phyloP scores from a whole-genome alignment of 1,284 basidiomycete species.

The Golubevia pallescens region DNA sequence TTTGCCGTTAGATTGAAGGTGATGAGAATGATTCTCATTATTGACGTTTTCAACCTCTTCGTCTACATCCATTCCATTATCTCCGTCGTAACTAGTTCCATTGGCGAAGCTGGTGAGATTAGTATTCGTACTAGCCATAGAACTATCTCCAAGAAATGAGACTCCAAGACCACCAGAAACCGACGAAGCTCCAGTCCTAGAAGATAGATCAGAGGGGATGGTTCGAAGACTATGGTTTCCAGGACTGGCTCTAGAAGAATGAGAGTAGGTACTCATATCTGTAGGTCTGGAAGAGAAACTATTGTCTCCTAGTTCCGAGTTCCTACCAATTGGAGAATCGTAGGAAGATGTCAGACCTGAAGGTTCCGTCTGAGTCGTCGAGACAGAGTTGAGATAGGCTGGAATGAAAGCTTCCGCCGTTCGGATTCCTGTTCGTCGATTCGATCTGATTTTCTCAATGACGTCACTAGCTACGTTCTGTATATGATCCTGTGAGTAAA shows the following conservation, averaged over 20 bases:
- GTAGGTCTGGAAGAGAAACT: slow-evolving; percentile 1
- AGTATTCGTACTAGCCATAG: slow-evolving; percentile 44
- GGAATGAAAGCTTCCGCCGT: slow-evolving; percentile 12
- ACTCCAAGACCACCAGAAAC: slow-evolving; percentile 19
- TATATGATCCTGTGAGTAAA: slow-evolving; percentile 29
- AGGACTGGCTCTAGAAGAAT: slow-evolving; percentile 21
- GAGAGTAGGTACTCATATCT: slow-evolving; percentile 13
- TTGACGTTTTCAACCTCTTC: slow-evolving; percentile 9
- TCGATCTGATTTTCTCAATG: slow-evolving; percentile 49
- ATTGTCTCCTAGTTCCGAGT: background rate
- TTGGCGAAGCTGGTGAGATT: slow-evolving; percentile 34
- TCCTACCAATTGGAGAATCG: background rate
- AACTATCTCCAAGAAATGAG: slow-evolving; percentile 34
- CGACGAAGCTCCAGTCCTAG: slow-evolving; percentile 21
- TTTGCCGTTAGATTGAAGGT: slow-evolving; percentile 3
- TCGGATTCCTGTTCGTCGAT: slow-evolving; percentile 36
- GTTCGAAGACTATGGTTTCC: slow-evolving; percentile 17
- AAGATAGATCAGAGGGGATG: slow-evolving; percentile 28
- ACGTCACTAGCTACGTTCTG: slow-evolving; percentile 52
- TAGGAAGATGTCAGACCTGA: background rate
- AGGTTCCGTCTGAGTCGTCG: slow-evolving; percentile 1
- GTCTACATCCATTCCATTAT: slow-evolving; percentile 17
- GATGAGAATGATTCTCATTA: slow-evolving; percentile 4
- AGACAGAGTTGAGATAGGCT: slow-evolving; percentile 1
- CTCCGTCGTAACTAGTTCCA: slow-evolving; percentile 25